Conservation (phyloP, 2,329 filamentous ascomycete species). For the Hymenoscyphus fructigenus region DNA sequence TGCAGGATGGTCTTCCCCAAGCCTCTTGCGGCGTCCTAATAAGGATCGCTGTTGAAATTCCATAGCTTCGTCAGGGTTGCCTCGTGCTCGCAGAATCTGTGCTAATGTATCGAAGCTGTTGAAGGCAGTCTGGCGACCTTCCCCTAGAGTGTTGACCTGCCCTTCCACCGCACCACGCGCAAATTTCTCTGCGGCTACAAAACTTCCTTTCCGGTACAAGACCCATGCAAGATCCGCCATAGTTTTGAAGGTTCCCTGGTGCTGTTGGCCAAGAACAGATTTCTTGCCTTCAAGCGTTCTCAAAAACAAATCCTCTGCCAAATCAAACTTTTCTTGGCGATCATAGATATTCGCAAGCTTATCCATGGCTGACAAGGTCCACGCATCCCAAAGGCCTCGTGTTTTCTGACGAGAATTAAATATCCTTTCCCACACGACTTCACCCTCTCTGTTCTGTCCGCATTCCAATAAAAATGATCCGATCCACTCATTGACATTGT, state of each 20-base stretch:
- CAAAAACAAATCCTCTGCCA: not conserved
- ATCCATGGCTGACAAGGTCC: not conserved
- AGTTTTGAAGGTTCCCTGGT: not conserved
- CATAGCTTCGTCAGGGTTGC: not conserved
- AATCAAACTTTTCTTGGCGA: not conserved
- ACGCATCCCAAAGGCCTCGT: not conserved
- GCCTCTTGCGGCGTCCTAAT: not conserved
- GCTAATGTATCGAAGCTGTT: not conserved
- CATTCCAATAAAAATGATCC: not conserved
- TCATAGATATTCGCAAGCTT: constrained; percentile 1
- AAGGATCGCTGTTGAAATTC: constrained; percentile 1
- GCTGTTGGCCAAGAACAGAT: not conserved
- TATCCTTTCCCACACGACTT: constrained; percentile 2
- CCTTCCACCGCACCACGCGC: not conserved
- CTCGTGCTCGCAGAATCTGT: not conserved
- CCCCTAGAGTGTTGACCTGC: not conserved
- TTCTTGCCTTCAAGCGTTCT: constrained; percentile 2
- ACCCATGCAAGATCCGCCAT: not conserved
- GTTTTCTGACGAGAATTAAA: not conserved
- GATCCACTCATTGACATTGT: constrained; percentile 5
- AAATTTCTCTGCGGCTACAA: constrained; percentile 5
- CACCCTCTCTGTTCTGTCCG: constrained; percentile 11
- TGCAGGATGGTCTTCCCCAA: not conserved
- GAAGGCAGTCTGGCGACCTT: not conserved
- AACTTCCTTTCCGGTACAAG: not conserved